Conservation (phyloP, 306 rosid species). For the Pterocarpus santalinus region DNA sequence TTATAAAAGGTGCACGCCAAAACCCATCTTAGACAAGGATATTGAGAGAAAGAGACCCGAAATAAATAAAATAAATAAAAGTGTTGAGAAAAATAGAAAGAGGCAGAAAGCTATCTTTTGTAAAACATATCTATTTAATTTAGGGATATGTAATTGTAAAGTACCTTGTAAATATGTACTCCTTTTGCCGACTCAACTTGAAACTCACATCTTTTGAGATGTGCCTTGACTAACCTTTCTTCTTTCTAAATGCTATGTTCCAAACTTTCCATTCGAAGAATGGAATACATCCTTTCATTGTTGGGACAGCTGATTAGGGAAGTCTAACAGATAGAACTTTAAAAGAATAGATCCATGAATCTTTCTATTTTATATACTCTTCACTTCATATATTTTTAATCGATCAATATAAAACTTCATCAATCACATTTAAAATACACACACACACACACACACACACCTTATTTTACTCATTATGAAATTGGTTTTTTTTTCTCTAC, state of each 20-base stretch:
- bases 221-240: constrained; percentile 44
- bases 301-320: too few species aligned
- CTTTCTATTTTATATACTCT: too few species aligned
- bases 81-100: neutral
- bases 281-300: too few species aligned
- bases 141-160: constrained; percentile 37
- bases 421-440: too few species aligned
- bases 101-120: constrained; percentile 7
- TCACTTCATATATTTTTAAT: too few species aligned
- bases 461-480: too few species aligned
- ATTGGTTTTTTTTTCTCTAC: too few species aligned
- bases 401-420: too few species aligned
- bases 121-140: constrained; percentile 18
- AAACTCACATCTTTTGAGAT: constrained; percentile 44
- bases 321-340: too few species aligned
- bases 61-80: neutral
- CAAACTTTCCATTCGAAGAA: neutral
- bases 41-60: neutral
- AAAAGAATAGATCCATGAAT: too few species aligned
- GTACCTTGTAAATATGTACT: constrained; percentile 36
- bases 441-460: too few species aligned
- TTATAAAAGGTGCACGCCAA: constrained; percentile 47
- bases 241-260: neutral
- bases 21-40: neutral
- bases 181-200: constrained; percentile 41